Percentiles rank a stretch among this genome's conserved stretches.
Conservation (phyloP, 768 basidiomycete genomes). For the Suillus clintonianus region DNA sequence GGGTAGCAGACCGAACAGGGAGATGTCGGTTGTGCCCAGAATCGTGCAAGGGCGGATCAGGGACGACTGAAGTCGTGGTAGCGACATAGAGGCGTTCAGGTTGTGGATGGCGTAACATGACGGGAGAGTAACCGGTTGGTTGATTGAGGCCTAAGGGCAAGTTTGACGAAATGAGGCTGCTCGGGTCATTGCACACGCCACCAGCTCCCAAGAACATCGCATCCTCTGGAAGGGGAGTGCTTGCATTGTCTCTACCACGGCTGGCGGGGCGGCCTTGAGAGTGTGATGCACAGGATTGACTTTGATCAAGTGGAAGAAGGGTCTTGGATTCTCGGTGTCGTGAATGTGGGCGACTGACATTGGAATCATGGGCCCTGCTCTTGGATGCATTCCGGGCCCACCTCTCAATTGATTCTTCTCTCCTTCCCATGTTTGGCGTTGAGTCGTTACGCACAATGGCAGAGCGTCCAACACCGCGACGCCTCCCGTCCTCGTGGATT, state of each 20-base stretch:
- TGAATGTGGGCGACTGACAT: conserved; percentile 31
- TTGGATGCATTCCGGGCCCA: conserved; percentile 32
- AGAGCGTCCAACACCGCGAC: conserved; percentile 21
- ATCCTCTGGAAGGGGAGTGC: conserved; percentile 38
- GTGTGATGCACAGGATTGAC: conserved; percentile 21
- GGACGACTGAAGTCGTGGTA: conserved; percentile 20
- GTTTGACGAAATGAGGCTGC: conserved; percentile 32
- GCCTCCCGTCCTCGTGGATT: conserved; percentile 29
- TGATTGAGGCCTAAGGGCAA: conserved; percentile 35
- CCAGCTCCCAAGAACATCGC: conserved; percentile 56
- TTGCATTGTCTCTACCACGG: conserved; percentile 20
- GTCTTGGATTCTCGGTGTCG: conserved; percentile 17
- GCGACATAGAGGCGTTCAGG: conserved; percentile 28
- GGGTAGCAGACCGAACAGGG: conserved; percentile 31
- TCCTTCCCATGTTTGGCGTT: conserved; percentile 21
- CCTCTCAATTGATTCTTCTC: conserved; percentile 34
- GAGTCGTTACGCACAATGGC: conserved; percentile 21
- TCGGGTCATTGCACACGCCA: conserved; percentile 35
- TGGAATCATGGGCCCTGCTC: not conserved
- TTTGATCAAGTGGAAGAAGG: conserved; percentile 13
- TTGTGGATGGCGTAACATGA: conserved; percentile 29
- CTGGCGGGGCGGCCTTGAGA: conserved; percentile 30
- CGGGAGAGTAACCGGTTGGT: conserved; percentile 17
- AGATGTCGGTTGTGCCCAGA: conserved; percentile 20
- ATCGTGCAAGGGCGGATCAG: conserved; percentile 27